These are phyloP conservation scores for Cercospora zeae-maydis DNA, from an alignment of 2,329 filamentous ascomycete species.

Conservation along the genomic window DNA sequence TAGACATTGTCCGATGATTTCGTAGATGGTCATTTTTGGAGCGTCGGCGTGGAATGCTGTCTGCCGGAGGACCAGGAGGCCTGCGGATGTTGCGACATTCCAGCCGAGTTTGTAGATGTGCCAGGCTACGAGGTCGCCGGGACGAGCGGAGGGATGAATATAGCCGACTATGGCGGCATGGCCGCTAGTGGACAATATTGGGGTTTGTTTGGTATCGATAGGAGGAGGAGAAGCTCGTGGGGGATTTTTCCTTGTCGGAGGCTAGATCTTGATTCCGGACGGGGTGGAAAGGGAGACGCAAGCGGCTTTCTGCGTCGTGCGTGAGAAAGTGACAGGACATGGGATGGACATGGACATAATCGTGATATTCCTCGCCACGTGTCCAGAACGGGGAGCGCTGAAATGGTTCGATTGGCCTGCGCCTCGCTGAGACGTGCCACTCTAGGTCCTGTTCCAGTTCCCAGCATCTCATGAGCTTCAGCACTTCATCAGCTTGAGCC, in stretches of 20 bases:
- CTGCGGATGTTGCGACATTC: neutral
- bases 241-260: neutral
- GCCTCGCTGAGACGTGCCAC: neutral
- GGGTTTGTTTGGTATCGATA: neutral
- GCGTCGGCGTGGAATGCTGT: neutral
- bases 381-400: neutral
- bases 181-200: neutral
- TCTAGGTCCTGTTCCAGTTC: neutral
- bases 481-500: neutral
- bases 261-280: neutral
- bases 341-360: neutral
- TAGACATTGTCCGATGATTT: neutral
- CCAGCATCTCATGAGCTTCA: neutral
- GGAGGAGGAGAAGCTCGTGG: neutral
- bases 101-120: neutral
- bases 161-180: neutral
- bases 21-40: no score
- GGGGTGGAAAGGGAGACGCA: neutral
- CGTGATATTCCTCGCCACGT: neutral
- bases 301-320: neutral
- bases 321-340: neutral
- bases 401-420: neutral
- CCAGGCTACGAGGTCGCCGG: neutral
- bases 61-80: neutral
- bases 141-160: neutral